Percentiles rank a stretch among this genome's conserved stretches.
phyloP scores from a whole-genome alignment of 2,329 filamentous ascomycete genomes.

The Colletotrichum sp. region DNA sequence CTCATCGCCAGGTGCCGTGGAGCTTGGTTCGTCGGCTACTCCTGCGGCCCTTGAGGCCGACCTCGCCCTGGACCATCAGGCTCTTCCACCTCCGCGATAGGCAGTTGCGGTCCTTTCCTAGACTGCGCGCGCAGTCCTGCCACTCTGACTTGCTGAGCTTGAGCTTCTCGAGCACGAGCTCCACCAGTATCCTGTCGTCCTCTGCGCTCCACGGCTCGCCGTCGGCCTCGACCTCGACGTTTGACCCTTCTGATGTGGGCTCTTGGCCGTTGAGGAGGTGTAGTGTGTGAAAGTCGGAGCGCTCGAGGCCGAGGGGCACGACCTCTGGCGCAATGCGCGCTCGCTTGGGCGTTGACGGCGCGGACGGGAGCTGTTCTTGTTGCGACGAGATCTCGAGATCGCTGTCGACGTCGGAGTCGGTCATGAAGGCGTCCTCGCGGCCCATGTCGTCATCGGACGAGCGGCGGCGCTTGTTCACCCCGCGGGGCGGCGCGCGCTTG shows the following conservation, averaged over 20 bases:
- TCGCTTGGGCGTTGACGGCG: slow-evolving; percentile 63
- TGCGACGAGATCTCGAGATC: slow-evolving; percentile 38
- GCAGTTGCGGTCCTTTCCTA: slow-evolving; percentile 64
- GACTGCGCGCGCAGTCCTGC: slow-evolving; percentile 69
- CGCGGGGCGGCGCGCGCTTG: slow-evolving; percentile 55
- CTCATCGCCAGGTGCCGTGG: slow-evolving; percentile 61
- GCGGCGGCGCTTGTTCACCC: slow-evolving; percentile 60
- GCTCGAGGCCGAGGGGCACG: slow-evolving; percentile 64
- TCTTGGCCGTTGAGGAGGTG: slow-evolving; percentile 36
- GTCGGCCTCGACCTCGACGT: slow-evolving; percentile 49
- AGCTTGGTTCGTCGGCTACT: slow-evolving; percentile 50
- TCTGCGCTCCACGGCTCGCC: slow-evolving; percentile 64
- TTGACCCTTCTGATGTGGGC: slow-evolving; percentile 34
- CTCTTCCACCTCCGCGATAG: slow-evolving; percentile 68
- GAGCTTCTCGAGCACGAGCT: slow-evolving; percentile 71
- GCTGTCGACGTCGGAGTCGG: slow-evolving; percentile 35
- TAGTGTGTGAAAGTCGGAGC: slow-evolving; percentile 62
- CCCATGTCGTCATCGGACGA: slow-evolving; percentile 50
- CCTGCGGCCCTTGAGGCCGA: slow-evolving; percentile 59
- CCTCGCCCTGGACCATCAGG: slow-evolving; percentile 62
- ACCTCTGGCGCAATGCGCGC: slow-evolving; percentile 64
- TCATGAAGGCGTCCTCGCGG: slow-evolving; percentile 37
- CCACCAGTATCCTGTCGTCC: slow-evolving; percentile 69
- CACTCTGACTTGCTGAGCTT: slow-evolving; percentile 68
- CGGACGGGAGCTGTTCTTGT: slow-evolving; percentile 25